Conservation (phyloP, 768 basidiomycete genomes). For the Sutorius australiensis region DNA sequence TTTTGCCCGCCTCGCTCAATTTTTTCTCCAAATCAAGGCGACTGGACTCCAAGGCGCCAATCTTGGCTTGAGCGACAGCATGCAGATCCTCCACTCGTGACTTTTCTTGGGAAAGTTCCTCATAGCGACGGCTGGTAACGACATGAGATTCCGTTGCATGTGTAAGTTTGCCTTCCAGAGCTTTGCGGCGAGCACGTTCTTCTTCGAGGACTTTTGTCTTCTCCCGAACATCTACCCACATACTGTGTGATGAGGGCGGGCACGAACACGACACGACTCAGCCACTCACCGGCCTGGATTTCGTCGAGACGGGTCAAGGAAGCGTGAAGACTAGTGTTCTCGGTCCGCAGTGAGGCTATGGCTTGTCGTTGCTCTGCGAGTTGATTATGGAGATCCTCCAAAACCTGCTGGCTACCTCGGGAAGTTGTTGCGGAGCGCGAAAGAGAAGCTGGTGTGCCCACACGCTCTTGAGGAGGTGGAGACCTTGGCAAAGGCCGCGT, state of each 20-base stretch:
- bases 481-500: slow-evolving; percentile 15
- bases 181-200: slow-evolving; percentile 16
- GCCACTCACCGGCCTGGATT: slow-evolving; percentile 29
- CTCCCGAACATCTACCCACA: slow-evolving; percentile 16
- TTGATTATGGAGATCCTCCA: slow-evolving; percentile 13
- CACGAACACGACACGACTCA: not conserved
- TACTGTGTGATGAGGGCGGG: not conserved
- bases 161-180: slow-evolving; percentile 23
- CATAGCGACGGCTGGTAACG: slow-evolving; percentile 11
- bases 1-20: slow-evolving; percentile 4
- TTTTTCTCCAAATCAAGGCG: slow-evolving; percentile 11
- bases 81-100: slow-evolving; percentile 19
- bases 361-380: slow-evolving; percentile 18
- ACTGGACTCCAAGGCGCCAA: slow-evolving; percentile 13
- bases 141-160: slow-evolving; percentile 11
- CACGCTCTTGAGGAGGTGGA: slow-evolving; percentile 12
- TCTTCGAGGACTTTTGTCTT: slow-evolving; percentile 15
- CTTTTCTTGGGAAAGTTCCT: slow-evolving; percentile 23
- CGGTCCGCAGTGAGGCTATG: slow-evolving; percentile 21
- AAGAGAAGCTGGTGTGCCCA: slow-evolving; percentile 1
- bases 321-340: slow-evolving; percentile 26
- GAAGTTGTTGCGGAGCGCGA: slow-evolving; percentile 1
- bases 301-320: slow-evolving; percentile 30
- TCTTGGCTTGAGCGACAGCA: slow-evolving; percentile 10
- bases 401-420: not conserved